These are phyloP conservation scores for Forsythia viridissima DNA, from an alignment of 257 asterid species.

Conservation along the genomic window DNA sequence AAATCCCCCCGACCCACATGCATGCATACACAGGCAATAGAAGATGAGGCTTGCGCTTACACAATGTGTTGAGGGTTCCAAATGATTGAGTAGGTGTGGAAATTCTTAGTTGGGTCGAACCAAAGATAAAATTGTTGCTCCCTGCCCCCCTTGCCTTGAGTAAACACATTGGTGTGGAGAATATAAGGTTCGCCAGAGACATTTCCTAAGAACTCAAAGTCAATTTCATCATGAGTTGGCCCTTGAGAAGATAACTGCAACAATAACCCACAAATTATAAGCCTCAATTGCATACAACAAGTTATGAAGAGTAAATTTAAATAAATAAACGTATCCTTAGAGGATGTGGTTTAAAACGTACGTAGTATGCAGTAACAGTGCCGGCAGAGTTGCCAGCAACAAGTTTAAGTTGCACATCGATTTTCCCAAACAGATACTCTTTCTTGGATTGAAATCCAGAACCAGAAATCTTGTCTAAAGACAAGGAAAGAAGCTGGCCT, in stretches of 20 bases:
- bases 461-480: constrained; percentile 57
- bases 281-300: background rate
- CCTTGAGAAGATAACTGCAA: constrained; percentile 84
- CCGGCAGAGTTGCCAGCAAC: constrained; percentile 74
- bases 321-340: too few species aligned
- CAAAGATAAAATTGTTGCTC: constrained; percentile 86
- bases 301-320: too few species aligned
- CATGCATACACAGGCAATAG: background rate
- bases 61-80: constrained; percentile 69
- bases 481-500: constrained; percentile 58
- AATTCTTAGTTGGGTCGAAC: constrained; percentile 83
- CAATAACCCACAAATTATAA: background rate
- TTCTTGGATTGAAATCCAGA: constrained; percentile 65
- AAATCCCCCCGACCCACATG: background rate
- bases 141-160: constrained; percentile 74
- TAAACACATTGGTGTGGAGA: constrained; percentile 68
- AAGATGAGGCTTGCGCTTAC: constrained; percentile 38
- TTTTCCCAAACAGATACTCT: constrained; percentile 58
- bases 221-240: constrained; percentile 79
- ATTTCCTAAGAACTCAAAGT: constrained; percentile 81
- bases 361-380: constrained; percentile 70
- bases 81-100: constrained; percentile 73
- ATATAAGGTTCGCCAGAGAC: constrained; percentile 69
- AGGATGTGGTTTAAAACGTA: constrained; percentile 14
- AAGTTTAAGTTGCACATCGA: constrained; percentile 71